Conservation (phyloP, 1,139 yeast genomes). For the Hyphopichia wangnamkhiaoensis region DNA sequence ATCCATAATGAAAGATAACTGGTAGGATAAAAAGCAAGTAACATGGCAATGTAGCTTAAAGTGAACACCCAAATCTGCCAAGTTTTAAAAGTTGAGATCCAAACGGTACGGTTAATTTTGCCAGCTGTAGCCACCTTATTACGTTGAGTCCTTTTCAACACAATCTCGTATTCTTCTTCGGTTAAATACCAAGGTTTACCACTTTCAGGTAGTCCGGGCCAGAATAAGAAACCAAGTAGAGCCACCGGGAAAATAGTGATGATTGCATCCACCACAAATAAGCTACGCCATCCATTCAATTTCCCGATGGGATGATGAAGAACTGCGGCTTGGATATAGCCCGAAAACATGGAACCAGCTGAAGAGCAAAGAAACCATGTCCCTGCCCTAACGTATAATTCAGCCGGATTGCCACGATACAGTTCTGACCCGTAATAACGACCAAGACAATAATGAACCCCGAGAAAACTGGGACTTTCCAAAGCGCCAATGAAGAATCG, state of each 20-base stretch:
- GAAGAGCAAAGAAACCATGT: slow-evolving; percentile 7
- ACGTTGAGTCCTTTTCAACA: neutral
- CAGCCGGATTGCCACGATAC: neutral
- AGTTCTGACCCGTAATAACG: neutral
- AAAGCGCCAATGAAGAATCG: slow-evolving; percentile 9
- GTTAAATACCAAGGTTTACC: neutral
- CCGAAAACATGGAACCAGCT: slow-evolving; percentile 29
- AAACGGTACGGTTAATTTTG: neutral
- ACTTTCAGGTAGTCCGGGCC: neutral
- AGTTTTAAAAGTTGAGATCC: neutral
- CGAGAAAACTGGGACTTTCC: slow-evolving; percentile 16
- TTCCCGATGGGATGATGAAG: slow-evolving; percentile 26
- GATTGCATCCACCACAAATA: slow-evolving; percentile 33
- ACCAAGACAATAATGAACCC: slow-evolving; percentile 10
- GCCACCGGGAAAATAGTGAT: slow-evolving; percentile 30
- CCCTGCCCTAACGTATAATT: neutral
- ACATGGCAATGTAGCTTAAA: neutral
- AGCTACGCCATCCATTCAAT: slow-evolving; percentile 36
- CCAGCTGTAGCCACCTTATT: neutral
- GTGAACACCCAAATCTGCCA: neutral
- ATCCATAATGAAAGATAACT: neutral
- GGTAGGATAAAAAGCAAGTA: neutral
- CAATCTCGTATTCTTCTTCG: neutral
- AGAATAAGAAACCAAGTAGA: slow-evolving; percentile 21
- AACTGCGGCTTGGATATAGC: slow-evolving; percentile 35